Evolutionary conservation across 352 stramenopile species (phyloP).

Genomic region (Phytopythium montanum): DNA sequence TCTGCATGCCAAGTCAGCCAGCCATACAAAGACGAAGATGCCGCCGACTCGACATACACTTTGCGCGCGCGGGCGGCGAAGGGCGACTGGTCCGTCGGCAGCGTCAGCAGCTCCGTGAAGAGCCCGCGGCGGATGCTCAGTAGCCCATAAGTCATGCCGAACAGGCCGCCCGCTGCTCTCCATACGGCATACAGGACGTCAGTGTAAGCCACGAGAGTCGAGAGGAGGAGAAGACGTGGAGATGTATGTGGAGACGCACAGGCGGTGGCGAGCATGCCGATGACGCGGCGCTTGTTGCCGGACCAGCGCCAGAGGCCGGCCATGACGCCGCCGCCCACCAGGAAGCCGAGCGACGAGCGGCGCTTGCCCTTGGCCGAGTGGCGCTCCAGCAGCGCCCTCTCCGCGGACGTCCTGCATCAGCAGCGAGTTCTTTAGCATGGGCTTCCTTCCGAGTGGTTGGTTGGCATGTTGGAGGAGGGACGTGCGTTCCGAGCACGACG

Average conservation of each 20-base stretch:
- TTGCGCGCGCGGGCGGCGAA: slow-evolving; percentile 48
- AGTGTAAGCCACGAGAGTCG: background rate
- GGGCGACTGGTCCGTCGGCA: slow-evolving; percentile 61
- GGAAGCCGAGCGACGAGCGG: slow-evolving; percentile 35
- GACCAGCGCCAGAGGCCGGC: slow-evolving; percentile 36
- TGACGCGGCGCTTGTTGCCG: slow-evolving; percentile 32
- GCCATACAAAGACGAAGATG: slow-evolving; percentile 1
- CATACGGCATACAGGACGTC: background rate
- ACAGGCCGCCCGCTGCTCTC: slow-evolving; percentile 42
- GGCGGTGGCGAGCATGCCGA: slow-evolving; percentile 32
- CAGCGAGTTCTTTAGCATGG: too few relatives aligned
- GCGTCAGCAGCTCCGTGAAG: slow-evolving; percentile 63
- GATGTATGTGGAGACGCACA: slow-evolving; percentile 19
- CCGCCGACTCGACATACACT: slow-evolving; percentile 35
- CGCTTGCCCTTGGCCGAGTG: slow-evolving; percentile 43
- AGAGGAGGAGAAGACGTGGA: background rate
- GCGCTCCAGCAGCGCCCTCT: slow-evolving; percentile 57
- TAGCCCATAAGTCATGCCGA: slow-evolving; percentile 62
- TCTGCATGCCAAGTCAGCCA: slow-evolving; percentile 12
- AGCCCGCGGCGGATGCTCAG: slow-evolving; percentile 64
- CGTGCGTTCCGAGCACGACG: slow-evolving; percentile 56
- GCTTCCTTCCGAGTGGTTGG: too few relatives aligned
- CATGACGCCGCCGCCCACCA: slow-evolving; percentile 30
- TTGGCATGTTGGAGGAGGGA: slow-evolving; percentile 5
- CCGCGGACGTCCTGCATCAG: slow-evolving; percentile 60